A percentile compares a stretch with the other conserved stretches of the same genome.
Evolutionary conservation across 352 stramenopile species (phyloP).

Genomic region (Pythium angustatum): DNA sequence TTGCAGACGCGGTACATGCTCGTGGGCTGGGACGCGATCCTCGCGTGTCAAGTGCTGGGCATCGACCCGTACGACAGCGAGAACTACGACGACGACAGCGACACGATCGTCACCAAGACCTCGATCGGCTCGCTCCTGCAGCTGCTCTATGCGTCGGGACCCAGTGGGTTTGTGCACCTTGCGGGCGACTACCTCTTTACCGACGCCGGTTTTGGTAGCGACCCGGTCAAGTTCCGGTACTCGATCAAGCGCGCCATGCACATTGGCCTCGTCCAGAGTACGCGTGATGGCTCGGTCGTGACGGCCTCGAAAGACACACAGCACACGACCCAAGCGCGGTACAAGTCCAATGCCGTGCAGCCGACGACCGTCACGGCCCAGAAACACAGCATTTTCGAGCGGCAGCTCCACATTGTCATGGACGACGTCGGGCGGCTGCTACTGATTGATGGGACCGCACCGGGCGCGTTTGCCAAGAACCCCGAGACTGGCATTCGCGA

Average conservation of each 20-base stretch:
- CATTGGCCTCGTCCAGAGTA: conserved; percentile 37
- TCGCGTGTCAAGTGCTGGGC: conserved; percentile 41
- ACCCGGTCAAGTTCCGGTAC: conserved; percentile 41
- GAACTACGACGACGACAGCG: conserved; percentile 21
- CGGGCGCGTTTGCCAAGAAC: conserved; percentile 40
- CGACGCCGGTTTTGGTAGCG: conserved; percentile 37
- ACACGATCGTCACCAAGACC: conserved; percentile 37
- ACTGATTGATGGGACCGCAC: conserved; percentile 38
- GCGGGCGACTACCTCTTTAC: conserved; percentile 59
- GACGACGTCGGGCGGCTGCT: conserved; percentile 41
- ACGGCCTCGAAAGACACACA: conserved; percentile 11
- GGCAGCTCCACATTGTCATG: conserved; percentile 25
- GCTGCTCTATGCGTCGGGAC: conserved; percentile 51
- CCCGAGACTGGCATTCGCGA: conserved; percentile 34
- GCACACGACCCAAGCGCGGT: neutral
- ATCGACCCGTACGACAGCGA: conserved; percentile 49
- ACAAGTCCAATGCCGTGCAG: neutral
- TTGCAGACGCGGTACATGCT: conserved; percentile 55
- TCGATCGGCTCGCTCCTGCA: conserved; percentile 49
- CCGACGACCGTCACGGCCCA: neutral
- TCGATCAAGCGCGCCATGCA: conserved; percentile 36
- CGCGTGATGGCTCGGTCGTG: conserved; percentile 10
- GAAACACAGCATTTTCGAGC: conserved; percentile 20
- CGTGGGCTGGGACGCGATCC: conserved; percentile 52
- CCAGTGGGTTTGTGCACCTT: conserved; percentile 47